Percentiles rank a stretch among this genome's conserved stretches.
phyloP scores from a whole-genome alignment of 169 alveolate species.

The Plasmodium billcollinsi region DNA sequence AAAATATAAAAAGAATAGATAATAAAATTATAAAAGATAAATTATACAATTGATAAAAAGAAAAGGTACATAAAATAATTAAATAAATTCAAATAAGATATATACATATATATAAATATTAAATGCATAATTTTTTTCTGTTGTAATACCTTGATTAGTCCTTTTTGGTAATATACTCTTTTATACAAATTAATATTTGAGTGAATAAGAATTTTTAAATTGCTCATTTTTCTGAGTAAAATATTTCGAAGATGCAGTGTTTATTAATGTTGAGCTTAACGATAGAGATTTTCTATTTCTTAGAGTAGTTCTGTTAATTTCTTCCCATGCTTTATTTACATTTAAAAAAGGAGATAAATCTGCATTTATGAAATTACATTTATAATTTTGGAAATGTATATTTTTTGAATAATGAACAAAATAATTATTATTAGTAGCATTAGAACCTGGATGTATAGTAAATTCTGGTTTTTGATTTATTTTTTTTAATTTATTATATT shows the following conservation, averaged over 20 bases:
- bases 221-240: conserved; percentile 14
- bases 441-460: conserved; percentile 88
- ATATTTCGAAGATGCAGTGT: conserved; percentile 32
- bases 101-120: not conserved
- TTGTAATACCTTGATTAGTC: not conserved
- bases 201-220: conserved; percentile 38
- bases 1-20: no score
- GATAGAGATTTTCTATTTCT: conserved; percentile 44
- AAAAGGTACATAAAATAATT: not conserved
- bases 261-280: conserved; percentile 43
- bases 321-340: conserved; percentile 86
- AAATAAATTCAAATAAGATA: not conserved
- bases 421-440: conserved; percentile 83
- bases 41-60: not conserved
- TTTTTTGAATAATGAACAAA: conserved; percentile 82
- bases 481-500: conserved; percentile 82
- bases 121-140: no score
- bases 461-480: conserved; percentile 86
- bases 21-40: no score
- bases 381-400: conserved; percentile 70
- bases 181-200: conserved; percentile 15
- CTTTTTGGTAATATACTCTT: conserved; percentile 1
- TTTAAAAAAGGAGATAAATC: conserved; percentile 79
- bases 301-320: conserved; percentile 75
- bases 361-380: conserved; percentile 23